Percentiles rank a stretch among this genome's conserved stretches.
phyloP scores from a whole-genome alignment of 2,329 filamentous ascomycete species.

The Monilinia aucupariae region DNA sequence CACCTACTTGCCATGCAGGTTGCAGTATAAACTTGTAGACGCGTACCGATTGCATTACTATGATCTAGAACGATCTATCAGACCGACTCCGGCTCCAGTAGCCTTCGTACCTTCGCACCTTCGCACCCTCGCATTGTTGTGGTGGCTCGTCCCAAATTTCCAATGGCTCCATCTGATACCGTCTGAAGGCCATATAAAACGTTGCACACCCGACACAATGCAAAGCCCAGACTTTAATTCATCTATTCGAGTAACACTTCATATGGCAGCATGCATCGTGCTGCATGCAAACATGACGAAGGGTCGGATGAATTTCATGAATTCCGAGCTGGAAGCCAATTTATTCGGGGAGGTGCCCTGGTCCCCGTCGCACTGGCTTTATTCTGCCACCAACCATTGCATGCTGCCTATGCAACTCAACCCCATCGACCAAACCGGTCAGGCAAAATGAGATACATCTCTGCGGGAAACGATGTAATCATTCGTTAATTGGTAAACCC shows the following conservation, averaged over 20 bases:
- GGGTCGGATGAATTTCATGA: not conserved
- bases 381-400: no score
- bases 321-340: not conserved
- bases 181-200: constrained; percentile 2
- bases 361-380: not conserved
- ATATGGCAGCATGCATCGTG: not conserved
- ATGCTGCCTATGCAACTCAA: not conserved
- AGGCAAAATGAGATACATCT: no score
- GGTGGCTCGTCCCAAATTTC: not conserved
- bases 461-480: not conserved
- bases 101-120: no score
- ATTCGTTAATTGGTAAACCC: no score
- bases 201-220: not conserved
- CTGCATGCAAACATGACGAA: not conserved
- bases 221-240: not conserved
- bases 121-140: not conserved
- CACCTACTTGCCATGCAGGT: not conserved
- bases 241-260: not conserved
- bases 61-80: not conserved
- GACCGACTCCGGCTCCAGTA: not conserved
- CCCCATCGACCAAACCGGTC: no score
- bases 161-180: not conserved
- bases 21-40: not conserved
- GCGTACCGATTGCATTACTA: not conserved
- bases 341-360: not conserved